Percentiles rank a stretch among this genome's conserved stretches.
Conservation (phyloP, 257 asterid species). For the Jacaranda mimosifolia region DNA sequence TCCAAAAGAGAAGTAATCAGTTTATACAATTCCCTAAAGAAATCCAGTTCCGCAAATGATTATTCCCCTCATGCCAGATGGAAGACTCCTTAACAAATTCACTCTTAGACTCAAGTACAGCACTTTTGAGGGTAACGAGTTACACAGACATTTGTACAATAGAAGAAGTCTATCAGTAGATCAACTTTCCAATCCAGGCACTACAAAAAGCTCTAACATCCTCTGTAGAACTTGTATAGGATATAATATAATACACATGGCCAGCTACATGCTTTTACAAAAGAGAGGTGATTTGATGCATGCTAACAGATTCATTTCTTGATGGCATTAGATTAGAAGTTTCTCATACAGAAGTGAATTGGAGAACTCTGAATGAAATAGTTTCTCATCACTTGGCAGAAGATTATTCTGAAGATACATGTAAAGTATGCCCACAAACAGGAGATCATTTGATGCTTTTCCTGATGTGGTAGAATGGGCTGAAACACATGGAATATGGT, state of each 20-base stretch:
- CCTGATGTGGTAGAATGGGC: neutral
- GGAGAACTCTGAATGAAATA: constrained; percentile 1
- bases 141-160: no score
- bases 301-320: neutral
- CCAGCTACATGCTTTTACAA: no score
- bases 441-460: neutral
- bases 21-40: no score
- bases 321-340: neutral
- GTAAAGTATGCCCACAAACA: neutral
- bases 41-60: no score
- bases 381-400: constrained; percentile 7
- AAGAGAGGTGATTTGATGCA: neutral
- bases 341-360: neutral
- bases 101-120: no score
- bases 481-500: neutral
- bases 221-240: neutral
- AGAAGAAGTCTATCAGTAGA: neutral
- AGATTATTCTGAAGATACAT: neutral
- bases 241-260: neutral
- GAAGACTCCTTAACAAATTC: no score
- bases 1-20: no score
- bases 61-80: no score
- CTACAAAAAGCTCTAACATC: neutral
- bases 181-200: neutral
- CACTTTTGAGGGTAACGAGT: no score